Evolutionary conservation across 179 eudicot species (phyloP).

Genomic region (Beta macrorhiza): DNA sequence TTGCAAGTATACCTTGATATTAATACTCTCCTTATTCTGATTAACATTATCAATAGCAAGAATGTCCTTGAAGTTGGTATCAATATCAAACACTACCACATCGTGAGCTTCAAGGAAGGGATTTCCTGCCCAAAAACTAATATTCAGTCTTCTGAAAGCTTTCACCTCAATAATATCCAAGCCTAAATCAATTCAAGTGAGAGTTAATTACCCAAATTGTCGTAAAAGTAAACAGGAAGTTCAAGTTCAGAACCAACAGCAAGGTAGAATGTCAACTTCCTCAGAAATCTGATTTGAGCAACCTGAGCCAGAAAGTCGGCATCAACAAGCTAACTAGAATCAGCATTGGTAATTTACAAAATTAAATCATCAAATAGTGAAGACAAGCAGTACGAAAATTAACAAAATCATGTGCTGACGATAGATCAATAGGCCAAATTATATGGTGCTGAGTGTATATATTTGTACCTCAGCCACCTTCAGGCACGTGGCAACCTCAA

Average conservation of each 20-base stretch:
- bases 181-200: not conserved
- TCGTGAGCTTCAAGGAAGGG: constrained; percentile 75
- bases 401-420: not conserved
- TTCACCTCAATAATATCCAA: constrained; percentile 9
- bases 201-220: constrained; percentile 49
- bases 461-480: constrained; percentile 72
- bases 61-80: constrained; percentile 63
- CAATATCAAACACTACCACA: constrained; percentile 46
- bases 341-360: not conserved
- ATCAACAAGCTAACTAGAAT: constrained; percentile 6
- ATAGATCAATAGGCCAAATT: not conserved
- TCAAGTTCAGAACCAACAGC: constrained; percentile 69
- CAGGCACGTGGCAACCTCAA: constrained; percentile 78
- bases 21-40: constrained; percentile 46
- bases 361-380: not conserved
- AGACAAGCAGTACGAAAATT: constrained; percentile 12
- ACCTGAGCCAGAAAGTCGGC: constrained; percentile 39
- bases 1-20: constrained; percentile 47
- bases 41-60: constrained; percentile 45
- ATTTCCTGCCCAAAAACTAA: constrained; percentile 45
- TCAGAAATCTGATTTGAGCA: constrained; percentile 65
- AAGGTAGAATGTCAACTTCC: constrained; percentile 45
- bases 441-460: not conserved
- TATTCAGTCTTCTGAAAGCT: constrained; percentile 7
- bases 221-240: constrained; percentile 53